Percentiles rank a stretch among this genome's conserved stretches.
Conservation (phyloP, 169 alveolate genomes). For the Plasmodium inui region DNA sequence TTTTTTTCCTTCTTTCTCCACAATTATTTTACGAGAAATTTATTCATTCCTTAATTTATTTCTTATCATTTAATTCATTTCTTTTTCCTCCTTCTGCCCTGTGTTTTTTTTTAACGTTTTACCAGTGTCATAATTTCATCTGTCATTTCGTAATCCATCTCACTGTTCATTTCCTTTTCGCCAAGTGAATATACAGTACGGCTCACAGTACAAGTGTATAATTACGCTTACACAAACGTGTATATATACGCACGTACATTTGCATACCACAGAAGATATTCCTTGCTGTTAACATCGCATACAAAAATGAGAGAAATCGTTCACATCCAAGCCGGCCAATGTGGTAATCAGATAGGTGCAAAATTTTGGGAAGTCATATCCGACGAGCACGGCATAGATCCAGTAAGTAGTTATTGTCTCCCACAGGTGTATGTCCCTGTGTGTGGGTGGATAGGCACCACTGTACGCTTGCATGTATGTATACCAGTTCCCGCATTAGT, state of each 20-base stretch:
- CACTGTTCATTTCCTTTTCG: not conserved
- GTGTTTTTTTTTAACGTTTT: constrained; percentile 8
- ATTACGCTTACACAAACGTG: not conserved
- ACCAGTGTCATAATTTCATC: constrained; percentile 24
- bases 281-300: constrained; percentile 21
- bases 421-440: not conserved
- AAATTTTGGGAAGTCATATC: constrained; percentile 99
- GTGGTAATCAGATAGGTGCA: constrained; percentile 99
- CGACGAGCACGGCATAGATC: constrained; percentile 99
- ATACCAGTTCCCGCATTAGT: not conserved
- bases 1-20: not conserved
- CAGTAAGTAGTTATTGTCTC: constrained; percentile 83
- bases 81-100: not conserved
- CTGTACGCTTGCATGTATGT: not conserved
- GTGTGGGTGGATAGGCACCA: not conserved
- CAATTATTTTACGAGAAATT: not conserved
- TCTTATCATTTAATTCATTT: constrained; percentile 18
- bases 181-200: not conserved
- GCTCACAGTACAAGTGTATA: not conserved
- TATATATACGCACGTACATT: constrained; percentile 16
- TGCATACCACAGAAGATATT: not conserved
- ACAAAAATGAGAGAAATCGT: constrained; percentile 97
- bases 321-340: constrained; percentile 99
- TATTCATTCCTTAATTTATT: not conserved
- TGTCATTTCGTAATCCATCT: not conserved